Evolutionary conservation across 73 alveolate genomes (phyloP), one percentile per base, ranked within the genome.

Genomic region (Stentor roeselii): DNA sequence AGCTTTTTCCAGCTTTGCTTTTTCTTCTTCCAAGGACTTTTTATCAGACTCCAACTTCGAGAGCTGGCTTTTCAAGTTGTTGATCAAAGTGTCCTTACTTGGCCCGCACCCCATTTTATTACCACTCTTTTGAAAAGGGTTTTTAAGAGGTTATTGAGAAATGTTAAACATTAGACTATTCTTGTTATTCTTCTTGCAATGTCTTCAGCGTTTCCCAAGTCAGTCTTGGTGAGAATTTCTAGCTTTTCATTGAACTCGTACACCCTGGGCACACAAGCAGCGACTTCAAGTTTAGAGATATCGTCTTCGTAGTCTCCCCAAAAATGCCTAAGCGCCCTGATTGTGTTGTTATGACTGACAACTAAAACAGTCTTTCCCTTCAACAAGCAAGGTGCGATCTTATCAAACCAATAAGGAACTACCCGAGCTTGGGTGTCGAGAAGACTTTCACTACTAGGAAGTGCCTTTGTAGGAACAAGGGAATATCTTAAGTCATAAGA

Each of bases 261-360:
- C 39, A 96, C 98, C 39, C 97, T 90, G 58, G 99, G 99, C 75
- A 93, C 88, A 4, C 97, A 98, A 59, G 96, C 92, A 3, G 98
- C 98, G 58, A 97, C 95, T 61, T 80, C 86, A 11, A 61, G n/a
- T 59, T 15, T 95, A 75, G 90, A 98, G 38, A 84, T 86, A 21
- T 95, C 98, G 30, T 21, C 67, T 34, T 94, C 82, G 86, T 91
- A 94, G 74, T 94, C 84, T 84, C 93, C 97, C 75, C 97, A 92
- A 91, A 95, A 91, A 98, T 97, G 95, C 60, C 98, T 97, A 75
- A 98, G 87, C 80, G 99, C 99, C 82, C 98, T 96, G 38, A 98
- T 87, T 60, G 99, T 94, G 91, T 98, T 92, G 42, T 98, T 99
- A 86, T 98, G 99, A 30, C 99, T 99, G 27, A 93, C 99, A 75